Conservation (phyloP, 2,329 filamentous ascomycete species). For the Cadophora malorum region DNA sequence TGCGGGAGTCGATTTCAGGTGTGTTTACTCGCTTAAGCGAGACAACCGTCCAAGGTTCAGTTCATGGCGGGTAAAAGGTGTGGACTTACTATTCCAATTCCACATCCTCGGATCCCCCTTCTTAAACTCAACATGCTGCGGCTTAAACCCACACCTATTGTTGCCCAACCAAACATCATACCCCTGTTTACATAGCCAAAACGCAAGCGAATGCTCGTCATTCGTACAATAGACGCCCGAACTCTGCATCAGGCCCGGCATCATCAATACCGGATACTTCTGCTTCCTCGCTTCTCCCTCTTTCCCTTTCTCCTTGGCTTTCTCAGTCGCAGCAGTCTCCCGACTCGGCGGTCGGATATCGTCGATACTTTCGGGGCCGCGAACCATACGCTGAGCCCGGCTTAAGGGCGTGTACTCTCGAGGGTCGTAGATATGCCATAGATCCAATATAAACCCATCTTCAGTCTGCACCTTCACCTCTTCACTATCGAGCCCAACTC, state of each 20-base stretch:
- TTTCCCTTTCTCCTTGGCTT: background rate
- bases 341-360: constrained; percentile 6
- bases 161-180: constrained; percentile 96
- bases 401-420: constrained; percentile 16
- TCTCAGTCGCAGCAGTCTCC: background rate
- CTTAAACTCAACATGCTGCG: constrained; percentile 73
- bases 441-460: constrained; percentile 19
- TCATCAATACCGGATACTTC: constrained; percentile 83
- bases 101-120: constrained; percentile 88
- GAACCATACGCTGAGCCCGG: background rate
- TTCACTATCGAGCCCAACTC: constrained; percentile 21
- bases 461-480: constrained; percentile 23
- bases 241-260: constrained; percentile 87
- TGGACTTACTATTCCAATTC: constrained; percentile 80
- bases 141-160: constrained; percentile 84
- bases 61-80: too few relatives aligned
- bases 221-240: constrained; percentile 88
- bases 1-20: too few relatives aligned
- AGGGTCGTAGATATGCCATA: constrained; percentile 26
- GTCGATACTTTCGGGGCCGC: constrained; percentile 16
- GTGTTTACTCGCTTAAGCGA: too few relatives aligned
- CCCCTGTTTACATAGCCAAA: constrained; percentile 88
- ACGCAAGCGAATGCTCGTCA: constrained; percentile 87
- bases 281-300: constrained; percentile 22
- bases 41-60: too few relatives aligned